phyloP scores from a whole-genome alignment of 306 rosid genomes.

The Castanea sativa region DNA sequence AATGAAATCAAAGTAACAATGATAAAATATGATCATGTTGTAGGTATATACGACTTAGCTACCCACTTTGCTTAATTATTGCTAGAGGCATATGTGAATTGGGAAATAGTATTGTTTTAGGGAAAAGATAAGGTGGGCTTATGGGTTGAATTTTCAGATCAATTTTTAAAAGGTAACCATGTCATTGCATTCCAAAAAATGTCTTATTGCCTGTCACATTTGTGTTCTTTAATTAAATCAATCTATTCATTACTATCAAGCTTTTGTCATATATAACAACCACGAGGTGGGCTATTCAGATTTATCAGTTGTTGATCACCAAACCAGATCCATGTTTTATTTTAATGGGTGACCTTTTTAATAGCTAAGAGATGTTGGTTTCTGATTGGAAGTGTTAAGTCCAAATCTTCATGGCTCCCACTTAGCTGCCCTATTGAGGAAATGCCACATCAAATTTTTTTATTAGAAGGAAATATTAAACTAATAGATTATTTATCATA shows the following conservation, averaged over 20 bases:
- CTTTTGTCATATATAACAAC: conserved; percentile 31
- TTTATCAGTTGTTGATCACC: conserved; percentile 25
- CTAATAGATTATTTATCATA: not conserved
- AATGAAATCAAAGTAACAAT: not conserved
- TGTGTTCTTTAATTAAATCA: conserved; percentile 21
- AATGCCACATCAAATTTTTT: conserved; percentile 25
- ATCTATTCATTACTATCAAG: conserved; percentile 24
- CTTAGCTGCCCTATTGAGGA: conserved; percentile 34
- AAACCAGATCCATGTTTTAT: conserved; percentile 24
- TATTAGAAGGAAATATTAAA: conserved; percentile 11
- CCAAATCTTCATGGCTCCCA: conserved; percentile 42
- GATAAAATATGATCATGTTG: not conserved
- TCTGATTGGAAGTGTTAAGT: conserved; percentile 18
- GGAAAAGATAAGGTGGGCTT: conserved; percentile 14
- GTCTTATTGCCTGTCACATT: conserved; percentile 40
- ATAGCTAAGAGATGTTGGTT: conserved; percentile 23
- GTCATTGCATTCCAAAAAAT: conserved; percentile 30
- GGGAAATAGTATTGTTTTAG: conserved; percentile 15
- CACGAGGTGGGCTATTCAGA: conserved; percentile 29
- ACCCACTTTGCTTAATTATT: not conserved
- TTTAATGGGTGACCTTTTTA: conserved; percentile 22
- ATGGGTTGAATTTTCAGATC: not conserved
- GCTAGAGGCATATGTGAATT: not conserved
- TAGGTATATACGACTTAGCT: not conserved
- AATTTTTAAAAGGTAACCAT: conserved; percentile 13